A percentile compares a stretch with the other conserved stretches of the same genome.
Evolutionary conservation across 768 basidiomycete genomes (phyloP).

Genomic region (Sarcodon aspratus): DNA sequence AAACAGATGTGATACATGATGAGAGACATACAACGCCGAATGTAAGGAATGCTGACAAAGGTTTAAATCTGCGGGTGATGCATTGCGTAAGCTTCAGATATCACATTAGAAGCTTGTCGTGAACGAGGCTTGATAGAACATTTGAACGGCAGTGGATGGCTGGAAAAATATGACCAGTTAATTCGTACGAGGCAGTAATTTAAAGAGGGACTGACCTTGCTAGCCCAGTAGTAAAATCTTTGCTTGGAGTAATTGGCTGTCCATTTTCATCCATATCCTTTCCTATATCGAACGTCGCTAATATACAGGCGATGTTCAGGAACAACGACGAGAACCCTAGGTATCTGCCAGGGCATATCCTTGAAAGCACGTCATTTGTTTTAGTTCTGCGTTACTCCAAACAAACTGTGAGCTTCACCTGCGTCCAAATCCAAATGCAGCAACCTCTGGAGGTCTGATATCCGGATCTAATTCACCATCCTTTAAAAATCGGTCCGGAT

Average conservation of each 20-base stretch:
- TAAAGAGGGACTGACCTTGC: constrained; percentile 8
- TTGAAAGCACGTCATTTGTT: neutral
- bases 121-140: constrained; percentile 18
- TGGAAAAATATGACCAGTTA: neutral
- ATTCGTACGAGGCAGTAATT: too few relatives aligned
- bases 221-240: constrained; percentile 5
- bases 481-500: constrained; percentile 11
- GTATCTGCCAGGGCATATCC: constrained; percentile 9
- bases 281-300: constrained; percentile 8
- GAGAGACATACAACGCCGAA: too few relatives aligned
- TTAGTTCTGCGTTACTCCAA: neutral
- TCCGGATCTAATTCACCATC: constrained; percentile 2
- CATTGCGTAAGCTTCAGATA: neutral
- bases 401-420: constrained; percentile 4
- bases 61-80: too few relatives aligned
- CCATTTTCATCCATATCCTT: constrained; percentile 1
- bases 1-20: too few relatives aligned
- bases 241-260: constrained; percentile 12
- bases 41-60: too few relatives aligned
- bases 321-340: constrained; percentile 8
- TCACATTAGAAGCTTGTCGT: constrained; percentile 6
- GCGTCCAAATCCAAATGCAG: constrained; percentile 12
- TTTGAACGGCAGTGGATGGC: constrained; percentile 17
- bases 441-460: neutral
- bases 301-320: constrained; percentile 7